A percentile compares a stretch with the other conserved stretches of the same genome.
These are phyloP conservation scores for Cytospora paraplurivora DNA, from an alignment of 2,329 filamentous ascomycete genomes.

Conservation along the genomic window DNA sequence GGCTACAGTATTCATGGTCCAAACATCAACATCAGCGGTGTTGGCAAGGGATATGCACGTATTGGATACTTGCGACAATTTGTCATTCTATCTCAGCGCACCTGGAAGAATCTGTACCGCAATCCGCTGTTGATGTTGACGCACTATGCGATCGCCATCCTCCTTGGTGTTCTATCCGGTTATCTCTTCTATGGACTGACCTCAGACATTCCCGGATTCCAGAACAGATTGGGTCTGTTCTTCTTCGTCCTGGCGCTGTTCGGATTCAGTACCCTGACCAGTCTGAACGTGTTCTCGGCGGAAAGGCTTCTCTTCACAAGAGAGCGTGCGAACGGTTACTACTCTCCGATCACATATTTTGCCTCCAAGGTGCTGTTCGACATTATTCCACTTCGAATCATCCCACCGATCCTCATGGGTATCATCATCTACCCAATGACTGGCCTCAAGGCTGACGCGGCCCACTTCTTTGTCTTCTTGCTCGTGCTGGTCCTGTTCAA, in stretches of 20 bases:
- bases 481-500: slow-evolving; percentile 95
- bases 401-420: slow-evolving; percentile 93
- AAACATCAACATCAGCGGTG: slow-evolving; percentile 57
- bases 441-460: slow-evolving; percentile 77
- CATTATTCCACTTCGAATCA: slow-evolving; percentile 88
- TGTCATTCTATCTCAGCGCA: slow-evolving; percentile 82
- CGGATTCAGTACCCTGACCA: slow-evolving; percentile 94
- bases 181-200: slow-evolving; percentile 96
- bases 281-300: slow-evolving; percentile 87
- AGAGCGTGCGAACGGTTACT: slow-evolving; percentile 96
- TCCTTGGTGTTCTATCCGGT: slow-evolving; percentile 90
- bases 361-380: slow-evolving; percentile 97
- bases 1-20: slow-evolving; percentile 49
- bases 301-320: slow-evolving; percentile 90
- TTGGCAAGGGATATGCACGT: slow-evolving; percentile 80
- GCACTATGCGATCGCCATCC: slow-evolving; percentile 94
- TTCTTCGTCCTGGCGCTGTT: slow-evolving; percentile 96
- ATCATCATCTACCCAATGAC: slow-evolving; percentile 98
- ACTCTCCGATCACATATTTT: slow-evolving; percentile 92
- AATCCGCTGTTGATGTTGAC: slow-evolving; percentile 98
- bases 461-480: slow-evolving; percentile 89
- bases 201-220: slow-evolving; percentile 95
- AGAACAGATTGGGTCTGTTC: slow-evolving; percentile 95
- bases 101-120: slow-evolving; percentile 96
- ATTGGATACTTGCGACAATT: slow-evolving; percentile 83